Evolutionary conservation across 257 asterid species (phyloP), one percentile per base, ranked within the genome.

Genomic region (Gentiana macrophylla): DNA sequence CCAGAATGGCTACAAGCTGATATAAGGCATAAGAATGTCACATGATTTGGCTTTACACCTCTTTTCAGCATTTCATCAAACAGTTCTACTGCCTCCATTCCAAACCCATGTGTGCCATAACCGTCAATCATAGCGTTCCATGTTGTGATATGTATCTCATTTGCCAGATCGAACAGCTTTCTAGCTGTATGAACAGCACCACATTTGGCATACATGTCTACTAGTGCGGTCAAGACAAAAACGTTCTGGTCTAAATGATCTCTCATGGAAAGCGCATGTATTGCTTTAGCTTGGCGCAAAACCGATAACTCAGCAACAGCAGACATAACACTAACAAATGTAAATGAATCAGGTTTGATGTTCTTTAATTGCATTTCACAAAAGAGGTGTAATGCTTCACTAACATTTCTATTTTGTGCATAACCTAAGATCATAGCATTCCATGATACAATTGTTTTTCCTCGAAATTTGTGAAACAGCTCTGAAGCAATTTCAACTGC

Each of bases 71-170:
- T 87, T 43, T 79, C 80, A 49, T 83, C 88, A 47, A 91, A 91
- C 59, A 91, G 64, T 55, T 72, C 68, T 41, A 77, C 66, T 3
- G 94, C 92, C 66, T 84, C 96, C 66, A 53, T 68, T 34, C 94
- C 96, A 32, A 68, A 83, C 8, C 98, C 96, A 53, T 91, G 96
- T 0, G 98, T 91, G 35, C 98, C 98, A n/a, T 91, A 91, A 59
- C 95, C 98, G 68, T 91, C 98, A 24, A 91, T 87, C 98, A 87
- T 91, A 5, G 96, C 94, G 62, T 91, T 91, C 98, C 98, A 91
- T 34, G 96, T 84, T 32, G 92, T 87, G 32, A 81, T 87, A 44
- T 83, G 94, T 59, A 71, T 79, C 67, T 80, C 95, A 1, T 37
- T 74, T 89, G 75, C 76, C 70, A 49, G 5, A 59, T 91, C 81